Base-by-base conservation (phyloP, 2,329 filamentous ascomycete genomes). In the Shiraia sp. region DNA sequence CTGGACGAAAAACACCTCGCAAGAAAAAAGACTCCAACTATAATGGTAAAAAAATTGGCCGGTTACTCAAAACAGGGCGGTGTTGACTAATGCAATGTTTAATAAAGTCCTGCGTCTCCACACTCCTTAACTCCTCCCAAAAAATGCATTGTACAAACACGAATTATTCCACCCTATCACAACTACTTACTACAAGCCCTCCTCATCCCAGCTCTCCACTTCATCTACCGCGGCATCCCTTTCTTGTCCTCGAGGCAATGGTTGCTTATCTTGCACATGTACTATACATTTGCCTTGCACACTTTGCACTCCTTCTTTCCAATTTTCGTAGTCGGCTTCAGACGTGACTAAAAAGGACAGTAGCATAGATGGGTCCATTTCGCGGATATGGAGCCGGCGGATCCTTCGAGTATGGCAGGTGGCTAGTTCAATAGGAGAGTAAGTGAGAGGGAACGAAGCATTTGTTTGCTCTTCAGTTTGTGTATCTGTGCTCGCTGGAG, bases 301-400 rank as follows among this genome's bases (percentile, higher is more conserved):
- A 55, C 87, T 81, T 54, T 82, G 82, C 2, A 95, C 79, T n/a
- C 82, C 80, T 44, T 80, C 76, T 61, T 88, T 86, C 91, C 91
- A 97, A 38, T 82, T 79, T 27, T 79, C 73, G 86, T 92, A 97
- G 54, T 99, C 93, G 30, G 85, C 79, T 56, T 92, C 85, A 43
- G 88, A 82, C 28, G 79, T 81, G 48, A 99, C 90, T 25, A 99
- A 73, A 61, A 97, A 97, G 4, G 90, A 92, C 52, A 99, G 88
- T 29, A 99, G 74, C 93, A 99, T 99, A 62, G 90, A 96, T 0
- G 93, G 93, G 60, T 99, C 93, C 88, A 99, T 93, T 63, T 97
- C 91, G 45, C 84, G 83, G 34, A 99, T 79, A 55, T 93, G 86
- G 22, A 99, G 78, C 41, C 87, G 81, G 26, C 92, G 83, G 13